phyloP scores from a whole-genome alignment of 225 moss, liverwort and hornwort genomes.

The Marchantia paleacea region DNA sequence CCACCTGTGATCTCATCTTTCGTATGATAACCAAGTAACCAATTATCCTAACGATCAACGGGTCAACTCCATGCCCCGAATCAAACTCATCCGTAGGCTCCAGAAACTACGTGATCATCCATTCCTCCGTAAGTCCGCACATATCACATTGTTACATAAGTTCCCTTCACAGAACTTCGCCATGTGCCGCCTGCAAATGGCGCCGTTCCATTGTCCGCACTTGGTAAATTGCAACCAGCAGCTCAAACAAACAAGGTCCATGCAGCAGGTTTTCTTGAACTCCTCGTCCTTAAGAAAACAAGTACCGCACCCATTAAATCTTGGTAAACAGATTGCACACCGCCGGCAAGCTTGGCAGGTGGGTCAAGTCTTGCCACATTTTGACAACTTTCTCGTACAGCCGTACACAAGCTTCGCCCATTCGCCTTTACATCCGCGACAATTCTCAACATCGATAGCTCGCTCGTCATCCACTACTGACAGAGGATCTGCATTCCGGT shows the following conservation, averaged over 20 bases:
- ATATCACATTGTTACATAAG: not conserved
- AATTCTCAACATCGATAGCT: conserved; percentile 58
- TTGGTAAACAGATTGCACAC: conserved; percentile 60
- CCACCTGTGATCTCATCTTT: too few species aligned
- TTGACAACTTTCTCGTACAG: conserved; percentile 48
- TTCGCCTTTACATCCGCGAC: too few species aligned
- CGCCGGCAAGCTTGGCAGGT: conserved; percentile 47
- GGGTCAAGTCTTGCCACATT: conserved; percentile 2
- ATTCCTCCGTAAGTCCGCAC: not conserved
- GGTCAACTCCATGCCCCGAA: too few species aligned
- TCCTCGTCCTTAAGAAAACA: not conserved
- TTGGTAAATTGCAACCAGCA: conserved; percentile 16
- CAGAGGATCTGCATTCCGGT: conserved; percentile 38
- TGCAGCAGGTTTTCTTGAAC: not conserved
- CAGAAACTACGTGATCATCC: too few species aligned
- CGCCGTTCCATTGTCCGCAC: not conserved
- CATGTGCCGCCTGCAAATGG: not conserved
- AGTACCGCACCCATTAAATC: conserved; percentile 73
- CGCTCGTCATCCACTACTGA: conserved; percentile 24
- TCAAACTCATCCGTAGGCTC: too few species aligned
- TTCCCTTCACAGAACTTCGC: not conserved
- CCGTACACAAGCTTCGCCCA: conserved; percentile 57
- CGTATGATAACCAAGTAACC: too few species aligned
- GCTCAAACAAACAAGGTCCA: not conserved
- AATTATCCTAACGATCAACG: too few species aligned